phyloP scores from a whole-genome alignment of 1,139 yeast genomes.

The Hyphopichia burtonii region DNA sequence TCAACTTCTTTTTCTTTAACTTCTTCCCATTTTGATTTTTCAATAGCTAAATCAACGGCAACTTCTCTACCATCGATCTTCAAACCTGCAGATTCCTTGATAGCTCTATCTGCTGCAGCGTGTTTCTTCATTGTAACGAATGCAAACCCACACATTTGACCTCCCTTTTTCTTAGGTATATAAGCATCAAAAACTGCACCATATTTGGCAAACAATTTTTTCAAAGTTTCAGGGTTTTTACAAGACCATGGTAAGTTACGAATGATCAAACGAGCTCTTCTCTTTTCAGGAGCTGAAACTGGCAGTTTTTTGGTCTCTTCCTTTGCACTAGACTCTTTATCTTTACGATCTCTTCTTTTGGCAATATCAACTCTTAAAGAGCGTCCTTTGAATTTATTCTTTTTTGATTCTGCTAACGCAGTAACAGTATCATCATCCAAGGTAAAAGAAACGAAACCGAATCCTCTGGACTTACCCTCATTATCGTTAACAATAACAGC shows the following conservation, averaged over 20 bases:
- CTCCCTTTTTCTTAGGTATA: conserved; percentile 85
- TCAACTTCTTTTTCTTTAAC: conserved; percentile 39
- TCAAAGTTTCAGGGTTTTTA: conserved; percentile 70
- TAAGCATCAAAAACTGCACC: conserved; percentile 90
- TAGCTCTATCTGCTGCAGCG: conserved; percentile 76
- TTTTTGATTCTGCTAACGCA: conserved; percentile 72
- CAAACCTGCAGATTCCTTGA: conserved; percentile 68
- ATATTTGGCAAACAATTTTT: conserved; percentile 66
- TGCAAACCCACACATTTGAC: conserved; percentile 92
- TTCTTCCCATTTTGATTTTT: conserved; percentile 76
- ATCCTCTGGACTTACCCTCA: conserved; percentile 78
- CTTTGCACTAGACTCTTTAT: conserved; percentile 17
- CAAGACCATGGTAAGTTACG: conserved; percentile 97
- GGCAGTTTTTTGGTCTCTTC: neutral
- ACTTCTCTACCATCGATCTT: conserved; percentile 90
- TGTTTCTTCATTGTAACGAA: conserved; percentile 88
- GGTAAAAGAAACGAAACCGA: conserved; percentile 92
- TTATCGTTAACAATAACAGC: conserved; percentile 87
- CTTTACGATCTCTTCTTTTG: conserved; percentile 83
- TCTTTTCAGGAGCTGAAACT: conserved; percentile 45
- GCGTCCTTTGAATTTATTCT: conserved; percentile 63
- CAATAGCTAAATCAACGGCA: conserved; percentile 91
- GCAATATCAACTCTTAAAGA: conserved; percentile 82
- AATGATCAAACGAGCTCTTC: conserved; percentile 80
- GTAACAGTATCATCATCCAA: conserved; percentile 78